A percentile compares a stretch with the other conserved stretches of the same genome.
phyloP scores from a whole-genome alignment of 1,139 yeast genomes.

The Candida sp. region DNA sequence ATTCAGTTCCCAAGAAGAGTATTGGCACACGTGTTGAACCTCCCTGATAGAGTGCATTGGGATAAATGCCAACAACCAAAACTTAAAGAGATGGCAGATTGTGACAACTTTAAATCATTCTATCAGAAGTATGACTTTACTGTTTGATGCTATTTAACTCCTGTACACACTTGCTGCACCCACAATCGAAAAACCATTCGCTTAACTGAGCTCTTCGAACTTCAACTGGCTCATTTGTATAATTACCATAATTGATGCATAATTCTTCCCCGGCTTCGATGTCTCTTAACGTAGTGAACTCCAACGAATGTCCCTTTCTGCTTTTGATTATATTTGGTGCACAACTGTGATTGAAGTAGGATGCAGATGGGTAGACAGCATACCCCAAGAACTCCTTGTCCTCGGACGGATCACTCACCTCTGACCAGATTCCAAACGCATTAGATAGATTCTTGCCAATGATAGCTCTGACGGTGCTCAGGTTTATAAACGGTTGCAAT shows the following conservation, averaged over 20 bases:
- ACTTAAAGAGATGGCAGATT: constrained; percentile 63
- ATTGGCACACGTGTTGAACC: constrained; percentile 59
- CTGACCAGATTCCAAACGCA: constrained; percentile 78
- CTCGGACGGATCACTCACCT: constrained; percentile 32
- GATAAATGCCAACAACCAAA: constrained; percentile 68
- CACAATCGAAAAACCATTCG: constrained; percentile 69
- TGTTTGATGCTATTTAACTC: constrained; percentile 7
- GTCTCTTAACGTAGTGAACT: constrained; percentile 29
- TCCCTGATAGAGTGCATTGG: constrained; percentile 73
- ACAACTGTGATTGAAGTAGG: constrained; percentile 75
- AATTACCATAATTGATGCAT: constrained; percentile 67
- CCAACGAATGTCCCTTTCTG: constrained; percentile 23
- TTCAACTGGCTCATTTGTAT: constrained; percentile 41
- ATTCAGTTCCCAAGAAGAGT: constrained; percentile 83
- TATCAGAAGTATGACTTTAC: constrained; percentile 52
- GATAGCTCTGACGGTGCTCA: constrained; percentile 46
- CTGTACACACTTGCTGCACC: constrained; percentile 49
- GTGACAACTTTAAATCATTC: constrained; percentile 57
- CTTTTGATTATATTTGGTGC: constrained; percentile 47
- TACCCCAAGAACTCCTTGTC: constrained; percentile 71
- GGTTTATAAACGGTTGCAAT: constrained; percentile 42
- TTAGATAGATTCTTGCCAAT: constrained; percentile 73
- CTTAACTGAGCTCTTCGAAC: constrained; percentile 47
- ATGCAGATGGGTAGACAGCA: constrained; percentile 68
- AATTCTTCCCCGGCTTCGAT: constrained; percentile 53